Conservation (phyloP, 495 filamentous ascomycete species). For the Aspergillus nidulans region DNA sequence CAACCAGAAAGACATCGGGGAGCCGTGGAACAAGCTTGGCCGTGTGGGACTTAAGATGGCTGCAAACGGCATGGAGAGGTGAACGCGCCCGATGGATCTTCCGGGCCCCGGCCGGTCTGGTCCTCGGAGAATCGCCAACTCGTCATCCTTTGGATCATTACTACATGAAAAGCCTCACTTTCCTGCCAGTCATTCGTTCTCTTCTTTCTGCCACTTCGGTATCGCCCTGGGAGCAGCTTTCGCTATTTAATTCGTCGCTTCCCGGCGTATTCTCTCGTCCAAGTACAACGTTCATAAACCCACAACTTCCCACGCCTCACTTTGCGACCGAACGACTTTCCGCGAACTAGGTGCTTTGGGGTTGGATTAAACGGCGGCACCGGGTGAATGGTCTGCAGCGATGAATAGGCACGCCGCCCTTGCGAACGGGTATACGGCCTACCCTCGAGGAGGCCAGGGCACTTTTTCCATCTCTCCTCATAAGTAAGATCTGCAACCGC, state of each 20-base stretch:
- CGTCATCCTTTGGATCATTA: constrained; percentile 8
- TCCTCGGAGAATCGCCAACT: neutral
- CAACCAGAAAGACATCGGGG: neutral
- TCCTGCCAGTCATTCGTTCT: constrained; percentile 7
- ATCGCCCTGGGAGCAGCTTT: neutral
- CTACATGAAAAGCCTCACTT: constrained; percentile 5
- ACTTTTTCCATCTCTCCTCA: constrained; percentile 88
- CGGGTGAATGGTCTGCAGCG: constrained; percentile 25
- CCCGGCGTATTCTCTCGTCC: neutral
- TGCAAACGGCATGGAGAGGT: constrained; percentile 18
- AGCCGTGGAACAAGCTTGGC: neutral
- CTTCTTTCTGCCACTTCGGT: neutral
- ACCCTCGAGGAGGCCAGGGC: constrained; percentile 50
- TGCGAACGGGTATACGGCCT: constrained; percentile 70
- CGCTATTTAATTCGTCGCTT: neutral
- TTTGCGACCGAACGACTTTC: neutral
- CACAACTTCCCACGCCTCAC: constrained; percentile 1
- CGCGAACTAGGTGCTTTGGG: constrained; percentile 1
- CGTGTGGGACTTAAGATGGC: constrained; percentile 10
- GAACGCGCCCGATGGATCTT: neutral
- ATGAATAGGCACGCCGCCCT: constrained; percentile 65
- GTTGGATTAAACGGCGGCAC: constrained; percentile 11
- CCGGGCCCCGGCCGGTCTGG: constrained; percentile 5
- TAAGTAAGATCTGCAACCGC: constrained; percentile 47
- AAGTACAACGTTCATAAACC: neutral